Evolutionary conservation across 257 asterid species (phyloP), one percentile per base, ranked within the genome.

Genomic region (Hygrophila difformis): DNA sequence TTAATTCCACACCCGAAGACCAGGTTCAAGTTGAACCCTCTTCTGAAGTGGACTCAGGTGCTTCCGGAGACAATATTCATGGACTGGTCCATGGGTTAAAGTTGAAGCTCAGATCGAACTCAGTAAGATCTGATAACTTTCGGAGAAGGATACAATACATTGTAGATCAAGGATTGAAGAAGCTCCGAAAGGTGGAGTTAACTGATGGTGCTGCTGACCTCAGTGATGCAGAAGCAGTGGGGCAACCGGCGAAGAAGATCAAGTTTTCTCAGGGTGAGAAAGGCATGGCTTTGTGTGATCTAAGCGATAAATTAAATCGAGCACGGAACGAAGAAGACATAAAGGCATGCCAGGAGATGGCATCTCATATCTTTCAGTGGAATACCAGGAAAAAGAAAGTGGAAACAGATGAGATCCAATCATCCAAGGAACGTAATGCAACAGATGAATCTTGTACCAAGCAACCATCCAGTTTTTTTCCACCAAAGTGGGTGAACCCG

Each of bases 251-350:
- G 5, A 84, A 81, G 66, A 78, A 60, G 79, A 23, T 56, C n/a
- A 79, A 77, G 72, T 60, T 73, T 20, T 44, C 46, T 39, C 59
- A 44, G 47, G 66, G 64, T 44, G 96, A 78, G 66, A 70, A 66
- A 61, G 65, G 55, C 17, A 47, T 54, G 4, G 78, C 71, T 42
- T 44, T 78, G 52, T 55, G 55, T 8, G 86, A 86, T 21, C 82
- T 91, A 35, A 60, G 53, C 9, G 98, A 85, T 44, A 91, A 86
- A 68, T 51, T 89, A 69, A 74, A 69, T 46, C 78, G 71, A 66
- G 88, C 84, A 14, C 78, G 86, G 58, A 89, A 72, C 17, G 84
- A 59, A 38, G 94, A 86, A 22, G 96, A 91, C 59, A 39, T 91
- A 45, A 66, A 74, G 67, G 73, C 76, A 13, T 91, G 94, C 61